These are phyloP conservation scores for Trametes polyzona DNA, from an alignment of 1,284 basidiomycete species.

Conservation along the genomic window DNA sequence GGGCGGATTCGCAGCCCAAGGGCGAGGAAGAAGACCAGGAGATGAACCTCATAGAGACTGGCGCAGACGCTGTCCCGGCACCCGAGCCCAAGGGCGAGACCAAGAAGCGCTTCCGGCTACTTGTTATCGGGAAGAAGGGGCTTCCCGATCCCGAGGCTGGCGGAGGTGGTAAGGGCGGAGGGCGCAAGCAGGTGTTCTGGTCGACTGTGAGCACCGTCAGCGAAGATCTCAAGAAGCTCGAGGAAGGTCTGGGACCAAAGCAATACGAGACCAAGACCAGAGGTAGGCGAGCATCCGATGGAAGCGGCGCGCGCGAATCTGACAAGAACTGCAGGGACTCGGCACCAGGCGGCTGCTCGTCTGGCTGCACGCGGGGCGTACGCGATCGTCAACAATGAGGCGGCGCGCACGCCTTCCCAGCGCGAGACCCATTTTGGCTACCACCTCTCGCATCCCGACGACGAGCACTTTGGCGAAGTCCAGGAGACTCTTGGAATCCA, in stretches of 20 bases:
- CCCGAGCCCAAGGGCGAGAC: constrained; percentile 39
- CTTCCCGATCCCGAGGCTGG: constrained; percentile 55
- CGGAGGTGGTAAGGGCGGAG: constrained; percentile 38
- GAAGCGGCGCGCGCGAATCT: neutral
- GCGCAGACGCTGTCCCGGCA: constrained; percentile 54
- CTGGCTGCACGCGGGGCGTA: constrained; percentile 67
- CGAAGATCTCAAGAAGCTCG: constrained; percentile 53
- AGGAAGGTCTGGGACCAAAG: constrained; percentile 54
- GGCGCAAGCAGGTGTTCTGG: constrained; percentile 59
- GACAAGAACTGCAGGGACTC: constrained; percentile 42
- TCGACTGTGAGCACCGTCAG: constrained; percentile 55
- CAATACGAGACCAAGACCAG: constrained; percentile 69
- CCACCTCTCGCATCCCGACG: constrained; percentile 56
- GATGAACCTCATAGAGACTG: constrained; percentile 46
- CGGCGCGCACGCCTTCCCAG: constrained; percentile 44
- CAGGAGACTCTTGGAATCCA: constrained; percentile 56
- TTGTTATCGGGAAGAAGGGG: constrained; percentile 66
- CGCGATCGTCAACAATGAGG: constrained; percentile 58
- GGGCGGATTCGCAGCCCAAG: constrained; percentile 21
- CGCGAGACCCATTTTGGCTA: constrained; percentile 61
- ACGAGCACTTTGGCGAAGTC: constrained; percentile 49
- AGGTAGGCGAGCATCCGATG: constrained; percentile 39
- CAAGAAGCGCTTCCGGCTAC: constrained; percentile 54
- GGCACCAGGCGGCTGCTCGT: constrained; percentile 58
- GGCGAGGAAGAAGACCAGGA: constrained; percentile 36